Evolutionary conservation across 176 grass and related monocot genomes (phyloP), one percentile per base, ranked within the genome.

Genomic region (Guadua angustifolia): DNA sequence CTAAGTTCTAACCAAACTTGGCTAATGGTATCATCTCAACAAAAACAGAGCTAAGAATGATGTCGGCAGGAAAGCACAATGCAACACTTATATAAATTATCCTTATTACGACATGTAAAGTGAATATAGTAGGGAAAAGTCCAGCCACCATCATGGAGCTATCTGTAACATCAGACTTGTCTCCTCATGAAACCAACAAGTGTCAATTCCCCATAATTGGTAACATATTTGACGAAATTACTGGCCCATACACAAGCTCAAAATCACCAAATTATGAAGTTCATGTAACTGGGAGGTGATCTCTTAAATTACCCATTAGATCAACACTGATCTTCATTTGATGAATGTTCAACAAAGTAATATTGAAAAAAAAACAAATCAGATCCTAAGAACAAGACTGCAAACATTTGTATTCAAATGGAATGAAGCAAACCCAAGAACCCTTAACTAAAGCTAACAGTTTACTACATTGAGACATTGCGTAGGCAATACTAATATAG

Each of bases 1-100:
- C 5, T 15, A 84, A 50, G 46, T 74, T 67, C 45, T 71, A 82
- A 55, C 44, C 15, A 61, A 51, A 65, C 16, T 26, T 73, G 29
- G 40, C 39, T 69, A 63, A 46, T 49, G 58, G 43, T 38, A 68
- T 32, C 58, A 18, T 2, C 33, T 26, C 42, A 69, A 79, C 35
- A 14, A 84, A 84, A 83, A 22, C 4, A 59, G 80, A 53, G n/a
- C 24, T 49, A 63, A 40, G 9, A 74, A 40, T 49, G 22, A 68
- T 68, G 72, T 75, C 87, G 46, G 36, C 53, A 81, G 45, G 43
- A 74, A 67, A 72, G 65, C 22, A 71, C 16, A 64, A 83, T 50
- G 22, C 5, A 76, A 22, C 42, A 42, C 21, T 82, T 60, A 82
- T 66, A 63, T 65, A 39, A 76, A 47, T 44, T 39, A 61, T 61